phyloP scores from a whole-genome alignment of 305 asterid species.

The Fraxinus latifolia region DNA sequence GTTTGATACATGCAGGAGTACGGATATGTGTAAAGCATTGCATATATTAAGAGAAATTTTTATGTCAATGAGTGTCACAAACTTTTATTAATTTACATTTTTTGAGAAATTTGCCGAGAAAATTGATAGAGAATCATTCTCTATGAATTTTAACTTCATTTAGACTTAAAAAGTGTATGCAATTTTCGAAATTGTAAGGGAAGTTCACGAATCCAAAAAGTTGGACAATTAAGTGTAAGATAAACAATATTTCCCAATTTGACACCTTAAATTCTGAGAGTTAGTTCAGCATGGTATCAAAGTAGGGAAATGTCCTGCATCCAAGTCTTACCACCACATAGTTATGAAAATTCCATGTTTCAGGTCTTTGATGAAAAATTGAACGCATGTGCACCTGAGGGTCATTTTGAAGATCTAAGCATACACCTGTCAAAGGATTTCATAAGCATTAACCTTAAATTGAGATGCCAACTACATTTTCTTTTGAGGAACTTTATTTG shows the following conservation, averaged over 20 bases:
- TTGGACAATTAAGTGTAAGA: neutral
- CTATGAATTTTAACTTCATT: neutral
- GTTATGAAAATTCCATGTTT: neutral
- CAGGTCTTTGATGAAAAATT: neutral
- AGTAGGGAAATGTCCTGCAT: neutral
- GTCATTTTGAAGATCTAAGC: neutral
- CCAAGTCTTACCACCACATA: neutral
- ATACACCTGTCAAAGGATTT: neutral
- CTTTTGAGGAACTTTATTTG: neutral
- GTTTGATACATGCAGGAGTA: neutral
- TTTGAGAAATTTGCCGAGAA: conserved; percentile 4
- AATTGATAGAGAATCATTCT: neutral
- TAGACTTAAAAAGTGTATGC: neutral
- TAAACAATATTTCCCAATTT: neutral
- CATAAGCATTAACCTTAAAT: neutral
- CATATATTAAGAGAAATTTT: neutral
- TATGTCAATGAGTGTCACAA: neutral
- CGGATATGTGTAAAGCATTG: neutral
- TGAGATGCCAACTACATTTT: conserved; percentile 10
- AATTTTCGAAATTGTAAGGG: neutral
- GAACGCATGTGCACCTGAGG: neutral
- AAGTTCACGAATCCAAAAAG: neutral
- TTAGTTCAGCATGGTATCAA: neutral
- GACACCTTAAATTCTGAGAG: neutral
- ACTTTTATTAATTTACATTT: conserved; percentile 4